Base-by-base conservation (phyloP, 2,329 filamentous ascomycete species). In the Claviceps sorghi region DNA sequence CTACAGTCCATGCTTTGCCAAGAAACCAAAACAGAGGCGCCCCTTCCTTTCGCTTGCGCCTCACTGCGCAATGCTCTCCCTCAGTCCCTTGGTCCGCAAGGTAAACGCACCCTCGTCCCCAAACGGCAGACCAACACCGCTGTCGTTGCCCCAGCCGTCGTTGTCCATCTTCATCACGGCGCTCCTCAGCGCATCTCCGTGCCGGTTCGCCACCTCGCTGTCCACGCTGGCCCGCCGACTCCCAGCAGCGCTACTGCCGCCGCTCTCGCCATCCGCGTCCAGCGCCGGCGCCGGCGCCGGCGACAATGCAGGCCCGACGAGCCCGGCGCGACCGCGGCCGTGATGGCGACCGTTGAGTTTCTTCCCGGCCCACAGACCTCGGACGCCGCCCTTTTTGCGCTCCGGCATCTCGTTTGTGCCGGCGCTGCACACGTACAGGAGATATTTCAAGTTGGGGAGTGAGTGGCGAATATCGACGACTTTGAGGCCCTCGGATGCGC, bases 391-490 rank as follows among this genome's bases (percentile, higher is more conserved):
- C 42, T 72, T 72, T 56, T 81, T 83, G 41, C 80, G 70, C 60
- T 78, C 77, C 0, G 80, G 80, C 2, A 83, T 65, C 53, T 83
- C 77, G 30, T 78, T 76, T 1, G 65, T 83, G 0, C 89, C 89
- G 0, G 89, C 88, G 34, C 87, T 93, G 58, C 89, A 84, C 2
- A 97, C 84, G 60, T 94, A 95, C 2, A 97, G 72, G 17, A 97
- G 72, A 60, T 95, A 96, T 65, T 95, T 95, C 10, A 98, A 72
- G 62, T 98, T 98, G 1, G 91, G 89, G 7, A 97, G 71, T 0
- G 91, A 95, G 59, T 97, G 88, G 4, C 93, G 79, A 19, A 96
- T 88, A 62, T 98, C 93, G 56, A 96, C 77, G 1, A 95, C 83
- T 47, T 84, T 82, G 13, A 96, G 72, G 0, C 84, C 84, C 58